Evolutionary conservation across 495 filamentous ascomycete species (phyloP).

Genomic region (Pseudevernia furfuracea): DNA sequence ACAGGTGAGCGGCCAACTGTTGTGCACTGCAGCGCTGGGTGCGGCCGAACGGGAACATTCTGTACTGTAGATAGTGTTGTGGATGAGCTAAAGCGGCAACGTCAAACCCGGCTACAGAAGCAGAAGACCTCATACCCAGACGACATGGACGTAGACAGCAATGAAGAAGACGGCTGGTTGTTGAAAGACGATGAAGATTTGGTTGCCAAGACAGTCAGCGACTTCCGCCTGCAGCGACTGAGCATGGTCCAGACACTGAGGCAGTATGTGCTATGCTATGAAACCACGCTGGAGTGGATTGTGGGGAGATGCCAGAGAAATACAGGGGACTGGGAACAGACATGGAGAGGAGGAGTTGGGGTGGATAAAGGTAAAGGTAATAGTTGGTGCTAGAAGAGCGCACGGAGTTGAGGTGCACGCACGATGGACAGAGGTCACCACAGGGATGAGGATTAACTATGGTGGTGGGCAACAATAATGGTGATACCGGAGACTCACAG

Average conservation of each 20-base stretch:
- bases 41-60: conserved; percentile 90
- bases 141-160: conserved; percentile 42
- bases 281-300: conserved; percentile 88
- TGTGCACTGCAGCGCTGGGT: conserved; percentile 93
- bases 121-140: conserved; percentile 30
- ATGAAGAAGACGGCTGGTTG: conserved; percentile 45
- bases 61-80: conserved; percentile 94
- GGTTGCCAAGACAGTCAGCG: conserved; percentile 75
- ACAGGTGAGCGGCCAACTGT: conserved; percentile 59
- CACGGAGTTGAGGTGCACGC: neutral
- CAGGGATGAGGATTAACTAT: neutral
- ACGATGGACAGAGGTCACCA: neutral
- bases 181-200: conserved; percentile 60
- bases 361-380: neutral
- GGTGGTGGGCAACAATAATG: neutral
- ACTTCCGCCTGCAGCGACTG: conserved; percentile 78
- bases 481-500: neutral
- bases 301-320: conserved; percentile 36
- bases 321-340: conserved; percentile 3
- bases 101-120: conserved; percentile 22
- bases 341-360: conserved; percentile 18
- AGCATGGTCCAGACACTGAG: conserved; percentile 96
- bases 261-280: conserved; percentile 95
- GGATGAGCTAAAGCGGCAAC: conserved; percentile 82
- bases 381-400: neutral